These are phyloP conservation scores for Xylaria telfairii DNA, from an alignment of 495 filamentous ascomycete species.

Conservation along the genomic window DNA sequence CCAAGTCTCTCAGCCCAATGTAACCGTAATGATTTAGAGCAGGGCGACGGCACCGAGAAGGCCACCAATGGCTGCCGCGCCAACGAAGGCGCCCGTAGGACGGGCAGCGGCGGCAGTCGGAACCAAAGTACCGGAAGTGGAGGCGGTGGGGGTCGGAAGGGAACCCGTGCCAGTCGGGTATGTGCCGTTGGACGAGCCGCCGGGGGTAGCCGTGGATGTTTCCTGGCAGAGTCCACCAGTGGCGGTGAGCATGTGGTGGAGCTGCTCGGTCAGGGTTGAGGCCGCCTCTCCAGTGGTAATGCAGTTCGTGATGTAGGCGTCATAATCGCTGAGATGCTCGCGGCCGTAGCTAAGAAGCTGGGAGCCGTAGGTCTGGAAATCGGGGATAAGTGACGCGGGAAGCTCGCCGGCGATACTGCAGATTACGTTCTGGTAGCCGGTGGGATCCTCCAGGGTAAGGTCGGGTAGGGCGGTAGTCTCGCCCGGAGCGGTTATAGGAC, in stretches of 20 bases:
- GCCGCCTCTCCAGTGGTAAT: constrained; percentile 12
- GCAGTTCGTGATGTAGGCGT: constrained; percentile 9
- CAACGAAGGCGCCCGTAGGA: neutral
- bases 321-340: neutral
- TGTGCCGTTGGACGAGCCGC: constrained; percentile 1
- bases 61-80: neutral
- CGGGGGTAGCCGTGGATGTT: neutral
- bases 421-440: neutral
- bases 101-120: constrained; percentile 13
- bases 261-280: neutral
- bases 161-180: constrained; percentile 11
- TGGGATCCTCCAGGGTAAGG: constrained; percentile 8
- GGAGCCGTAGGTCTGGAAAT: neutral
- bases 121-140: neutral
- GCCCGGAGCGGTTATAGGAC: neutral
- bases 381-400: neutral
- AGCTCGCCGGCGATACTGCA: neutral
- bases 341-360: constrained; percentile 7
- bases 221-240: neutral
- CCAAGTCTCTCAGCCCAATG: neutral
- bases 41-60: constrained; percentile 1
- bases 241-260: neutral
- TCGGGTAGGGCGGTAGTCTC: constrained; percentile 4
- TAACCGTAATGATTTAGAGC: neutral
- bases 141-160: neutral